phyloP scores from a whole-genome alignment of 2,329 filamentous ascomycete genomes.

The Pezicula neosporulosa region DNA sequence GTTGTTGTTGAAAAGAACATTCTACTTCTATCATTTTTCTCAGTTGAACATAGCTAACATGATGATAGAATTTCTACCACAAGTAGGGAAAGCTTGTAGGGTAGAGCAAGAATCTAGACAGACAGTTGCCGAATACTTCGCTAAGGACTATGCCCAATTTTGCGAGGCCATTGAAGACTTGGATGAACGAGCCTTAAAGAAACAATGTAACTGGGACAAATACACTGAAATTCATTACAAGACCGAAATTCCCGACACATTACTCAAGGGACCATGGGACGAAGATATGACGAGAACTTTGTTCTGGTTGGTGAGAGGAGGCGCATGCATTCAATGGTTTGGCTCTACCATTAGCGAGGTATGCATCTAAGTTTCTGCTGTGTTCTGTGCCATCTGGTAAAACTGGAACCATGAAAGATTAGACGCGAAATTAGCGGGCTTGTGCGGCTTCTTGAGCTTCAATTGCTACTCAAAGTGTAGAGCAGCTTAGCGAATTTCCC shows the following conservation, averaged over 20 bases:
- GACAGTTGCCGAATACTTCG: conserved; percentile 1
- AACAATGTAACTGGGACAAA: not conserved
- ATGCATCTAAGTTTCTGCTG: conserved; percentile 1
- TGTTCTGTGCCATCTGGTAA: too few relatives aligned
- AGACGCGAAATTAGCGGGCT: too few relatives aligned
- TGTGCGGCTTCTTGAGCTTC: too few relatives aligned
- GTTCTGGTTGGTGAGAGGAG: conserved; percentile 24
- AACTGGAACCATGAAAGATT: too few relatives aligned
- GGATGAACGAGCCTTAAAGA: not conserved
- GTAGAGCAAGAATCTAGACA: not conserved
- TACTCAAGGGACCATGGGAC: conserved; percentile 27
- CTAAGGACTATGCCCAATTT: not conserved
- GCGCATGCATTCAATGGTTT: conserved; percentile 21
- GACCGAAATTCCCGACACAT: conserved; percentile 22
- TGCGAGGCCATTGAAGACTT: not conserved
- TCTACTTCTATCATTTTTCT: not conserved
- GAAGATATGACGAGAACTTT: conserved; percentile 20
- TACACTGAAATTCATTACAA: conserved; percentile 10
- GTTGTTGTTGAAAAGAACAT: too few relatives aligned
- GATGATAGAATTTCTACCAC: not conserved
- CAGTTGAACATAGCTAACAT: not conserved
- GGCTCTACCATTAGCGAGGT: conserved; percentile 26
- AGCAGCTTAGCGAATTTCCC: too few relatives aligned
- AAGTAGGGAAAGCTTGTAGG: not conserved
- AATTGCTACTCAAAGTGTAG: too few relatives aligned